Evolutionary conservation across 257 asterid species (phyloP).

Genomic region (Craterostigma plantagineum): DNA sequence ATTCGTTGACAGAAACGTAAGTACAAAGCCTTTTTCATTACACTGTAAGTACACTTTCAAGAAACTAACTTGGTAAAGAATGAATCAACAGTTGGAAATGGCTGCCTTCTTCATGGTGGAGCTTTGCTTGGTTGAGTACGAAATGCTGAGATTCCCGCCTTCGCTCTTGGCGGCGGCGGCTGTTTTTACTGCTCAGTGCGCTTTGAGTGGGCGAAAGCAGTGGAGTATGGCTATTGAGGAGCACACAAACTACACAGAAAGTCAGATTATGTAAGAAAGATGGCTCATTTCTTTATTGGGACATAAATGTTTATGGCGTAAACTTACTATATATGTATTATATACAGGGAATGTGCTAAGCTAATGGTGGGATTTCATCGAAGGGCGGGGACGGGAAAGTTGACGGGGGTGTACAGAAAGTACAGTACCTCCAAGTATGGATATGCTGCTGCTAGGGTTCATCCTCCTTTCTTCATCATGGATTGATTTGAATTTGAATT

Average conservation of each 20-base stretch:
- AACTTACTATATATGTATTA: too few relatives aligned
- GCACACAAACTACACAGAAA: conserved; percentile 36
- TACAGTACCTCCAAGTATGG: conserved; percentile 61
- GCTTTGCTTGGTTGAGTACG: conserved; percentile 67
- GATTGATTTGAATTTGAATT: too few relatives aligned
- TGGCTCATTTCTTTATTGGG: neutral
- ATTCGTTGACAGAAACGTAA: conserved; percentile 52
- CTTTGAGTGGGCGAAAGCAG: conserved; percentile 26
- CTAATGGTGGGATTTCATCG: conserved; percentile 51
- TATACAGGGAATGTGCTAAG: conserved; percentile 66
- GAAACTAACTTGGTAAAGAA: too few relatives aligned
- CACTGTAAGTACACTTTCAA: too few relatives aligned
- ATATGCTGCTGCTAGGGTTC: conserved; percentile 36
- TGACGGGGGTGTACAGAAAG: conserved; percentile 61
- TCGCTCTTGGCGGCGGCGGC: conserved; percentile 89
- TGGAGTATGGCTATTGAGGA: conserved; percentile 61
- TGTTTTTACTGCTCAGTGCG: conserved; percentile 58
- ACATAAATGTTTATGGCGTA: neutral
- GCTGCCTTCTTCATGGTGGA: conserved; percentile 58
- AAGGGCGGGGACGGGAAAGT: conserved; percentile 55
- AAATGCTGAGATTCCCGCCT: conserved; percentile 67
- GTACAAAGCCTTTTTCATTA: too few relatives aligned
- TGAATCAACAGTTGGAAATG: conserved; percentile 44
- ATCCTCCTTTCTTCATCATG: conserved; percentile 50
- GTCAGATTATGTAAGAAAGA: conserved; percentile 52